A percentile compares a stretch with the other conserved stretches of the same genome.
Evolutionary conservation across 225 moss, liverwort and hornwort genomes (phyloP).

Genomic region (Marchantia paleacea): DNA sequence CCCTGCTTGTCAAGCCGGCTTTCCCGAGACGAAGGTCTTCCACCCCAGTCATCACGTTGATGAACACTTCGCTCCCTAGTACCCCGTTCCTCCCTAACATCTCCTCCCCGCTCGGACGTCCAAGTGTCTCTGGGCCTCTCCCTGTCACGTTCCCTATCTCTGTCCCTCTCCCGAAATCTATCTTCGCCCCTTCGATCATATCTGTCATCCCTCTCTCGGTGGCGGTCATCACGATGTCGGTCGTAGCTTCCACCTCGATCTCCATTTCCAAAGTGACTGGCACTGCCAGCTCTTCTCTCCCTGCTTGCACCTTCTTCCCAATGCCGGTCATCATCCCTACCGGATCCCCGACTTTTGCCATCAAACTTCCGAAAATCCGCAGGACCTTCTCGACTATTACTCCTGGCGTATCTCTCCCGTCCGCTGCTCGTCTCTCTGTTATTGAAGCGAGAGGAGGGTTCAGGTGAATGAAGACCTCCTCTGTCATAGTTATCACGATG

Average conservation of each 20-base stretch:
- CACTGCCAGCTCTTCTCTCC: constrained; percentile 39
- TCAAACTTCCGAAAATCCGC: constrained; percentile 34
- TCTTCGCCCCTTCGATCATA: constrained; percentile 12
- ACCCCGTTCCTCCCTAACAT: constrained; percentile 46
- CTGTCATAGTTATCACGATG: constrained; percentile 37
- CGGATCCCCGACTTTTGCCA: constrained; percentile 13
- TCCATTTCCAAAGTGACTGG: constrained; percentile 28
- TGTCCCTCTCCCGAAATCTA: constrained; percentile 38
- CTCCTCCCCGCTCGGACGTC: constrained; percentile 36
- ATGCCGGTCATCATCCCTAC: constrained; percentile 33
- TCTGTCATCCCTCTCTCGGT: constrained; percentile 41
- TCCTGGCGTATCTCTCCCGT: constrained; percentile 27
- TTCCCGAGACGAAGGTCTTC: constrained; percentile 62
- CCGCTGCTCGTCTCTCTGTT: constrained; percentile 28
- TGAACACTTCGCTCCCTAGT: constrained; percentile 48
- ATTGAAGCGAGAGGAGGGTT: constrained; percentile 27
- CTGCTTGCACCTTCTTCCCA: constrained; percentile 39
- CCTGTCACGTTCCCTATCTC: constrained; percentile 46
- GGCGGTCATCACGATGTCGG: constrained; percentile 40
- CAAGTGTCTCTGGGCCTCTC: constrained; percentile 54
- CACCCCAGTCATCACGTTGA: constrained; percentile 60
- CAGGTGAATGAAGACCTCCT: constrained; percentile 26
- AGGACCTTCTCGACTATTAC: constrained; percentile 36
- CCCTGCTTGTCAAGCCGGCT: constrained; percentile 63
- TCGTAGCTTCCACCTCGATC: constrained; percentile 21